A percentile compares a stretch with the other conserved stretches of the same genome.
Evolutionary conservation across 176 grass and related monocot genomes (phyloP).

Genomic region (Phoenix roebelenii): DNA sequence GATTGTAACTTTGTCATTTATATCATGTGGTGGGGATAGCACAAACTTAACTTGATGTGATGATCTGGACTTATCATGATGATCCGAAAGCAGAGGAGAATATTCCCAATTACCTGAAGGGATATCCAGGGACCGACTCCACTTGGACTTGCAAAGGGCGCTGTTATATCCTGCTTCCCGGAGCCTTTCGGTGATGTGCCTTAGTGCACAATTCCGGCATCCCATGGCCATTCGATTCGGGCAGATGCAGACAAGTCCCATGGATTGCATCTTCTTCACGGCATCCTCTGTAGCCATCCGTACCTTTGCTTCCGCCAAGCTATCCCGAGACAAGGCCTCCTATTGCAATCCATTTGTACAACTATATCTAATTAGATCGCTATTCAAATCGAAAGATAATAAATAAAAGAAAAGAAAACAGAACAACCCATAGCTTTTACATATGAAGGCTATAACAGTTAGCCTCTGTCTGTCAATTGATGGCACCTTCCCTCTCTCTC

Average conservation of each 20-base stretch:
- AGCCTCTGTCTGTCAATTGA: too few species aligned
- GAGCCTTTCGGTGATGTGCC: conserved; percentile 36
- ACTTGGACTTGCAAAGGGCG: conserved; percentile 80
- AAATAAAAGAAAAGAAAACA: too few species aligned
- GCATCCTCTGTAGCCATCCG: conserved; percentile 39
- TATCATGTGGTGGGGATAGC: too few species aligned
- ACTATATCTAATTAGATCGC: too few species aligned
- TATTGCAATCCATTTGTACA: too few species aligned
- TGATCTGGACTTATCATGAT: too few species aligned
- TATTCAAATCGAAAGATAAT: too few species aligned
- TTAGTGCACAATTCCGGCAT: conserved; percentile 59
- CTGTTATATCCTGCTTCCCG: conserved; percentile 58
- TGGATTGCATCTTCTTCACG: conserved; percentile 29
- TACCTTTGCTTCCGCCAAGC: conserved; percentile 57
- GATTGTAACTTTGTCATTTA: too few species aligned
- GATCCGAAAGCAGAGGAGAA: not conserved
- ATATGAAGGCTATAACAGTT: too few species aligned
- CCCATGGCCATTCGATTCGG: conserved; percentile 20
- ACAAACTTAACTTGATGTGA: too few species aligned
- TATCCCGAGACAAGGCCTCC: conserved; percentile 50
- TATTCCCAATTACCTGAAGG: conserved; percentile 46
- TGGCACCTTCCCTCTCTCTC: too few species aligned
- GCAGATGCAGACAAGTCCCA: conserved; percentile 33
- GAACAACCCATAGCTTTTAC: too few species aligned
- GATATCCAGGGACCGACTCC: conserved; percentile 62